A percentile compares a stretch with the other conserved stretches of the same genome.
These are phyloP conservation scores for Tilletia walkeri DNA, from an alignment of 1,284 basidiomycete genomes.

Conservation along the genomic window DNA sequence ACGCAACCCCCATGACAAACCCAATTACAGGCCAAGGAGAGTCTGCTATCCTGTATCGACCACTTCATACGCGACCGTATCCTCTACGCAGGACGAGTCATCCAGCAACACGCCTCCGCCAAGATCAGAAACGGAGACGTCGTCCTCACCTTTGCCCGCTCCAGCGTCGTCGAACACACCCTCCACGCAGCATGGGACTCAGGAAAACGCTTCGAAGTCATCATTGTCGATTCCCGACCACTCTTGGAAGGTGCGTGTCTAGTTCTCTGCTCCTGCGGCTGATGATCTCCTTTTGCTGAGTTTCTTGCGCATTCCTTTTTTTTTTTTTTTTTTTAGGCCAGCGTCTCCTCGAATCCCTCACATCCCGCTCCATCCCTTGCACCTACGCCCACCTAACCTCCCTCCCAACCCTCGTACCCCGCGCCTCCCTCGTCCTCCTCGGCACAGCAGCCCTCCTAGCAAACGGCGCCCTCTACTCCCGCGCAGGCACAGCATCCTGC, in stretches of 20 bases:
- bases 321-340: slow-evolving; percentile 63
- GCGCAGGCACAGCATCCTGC: slow-evolving; percentile 90
- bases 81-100: slow-evolving; percentile 87
- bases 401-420: slow-evolving; percentile 75
- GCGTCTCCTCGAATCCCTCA: slow-evolving; percentile 70
- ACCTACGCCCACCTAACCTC: slow-evolving; percentile 90
- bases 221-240: slow-evolving; percentile 91
- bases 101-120: slow-evolving; percentile 74
- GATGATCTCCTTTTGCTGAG: background rate
- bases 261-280: no score
- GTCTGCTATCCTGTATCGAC: slow-evolving; percentile 80
- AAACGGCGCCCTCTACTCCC: slow-evolving; percentile 89
- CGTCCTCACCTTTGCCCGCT: slow-evolving; percentile 89
- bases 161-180: slow-evolving; percentile 88
- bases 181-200: slow-evolving; percentile 66
- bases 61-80: slow-evolving; percentile 92
- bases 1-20: no score
- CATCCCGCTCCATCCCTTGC: slow-evolving; percentile 74
- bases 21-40: slow-evolving; percentile 73
- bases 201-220: slow-evolving; percentile 75
- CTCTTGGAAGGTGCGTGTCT: slow-evolving; percentile 74
- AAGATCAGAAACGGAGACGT: slow-evolving; percentile 94
- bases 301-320: background rate
- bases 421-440: slow-evolving; percentile 77
- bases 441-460: slow-evolving; percentile 92